These are phyloP conservation scores for Globisporangium solare DNA, from an alignment of 352 stramenopile species.

Conservation along the genomic window DNA sequence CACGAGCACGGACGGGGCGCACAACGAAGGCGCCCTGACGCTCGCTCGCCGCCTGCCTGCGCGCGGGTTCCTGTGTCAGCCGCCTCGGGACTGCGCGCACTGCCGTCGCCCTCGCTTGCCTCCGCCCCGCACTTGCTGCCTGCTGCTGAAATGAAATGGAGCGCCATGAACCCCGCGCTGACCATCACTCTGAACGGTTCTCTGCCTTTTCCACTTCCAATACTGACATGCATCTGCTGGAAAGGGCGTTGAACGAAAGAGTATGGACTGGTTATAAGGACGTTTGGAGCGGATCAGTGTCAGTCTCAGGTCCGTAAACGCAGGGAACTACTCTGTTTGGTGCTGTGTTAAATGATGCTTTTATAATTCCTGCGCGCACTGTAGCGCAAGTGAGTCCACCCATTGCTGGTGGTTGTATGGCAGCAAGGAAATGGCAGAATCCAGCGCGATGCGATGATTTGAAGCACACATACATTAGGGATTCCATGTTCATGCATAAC, in stretches of 20 bases:
- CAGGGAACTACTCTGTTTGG: background rate
- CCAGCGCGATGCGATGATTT: too few relatives aligned
- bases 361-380: background rate
- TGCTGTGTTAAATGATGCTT: background rate
- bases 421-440: too few relatives aligned
- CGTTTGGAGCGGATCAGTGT: background rate
- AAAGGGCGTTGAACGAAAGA: background rate
- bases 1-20: background rate
- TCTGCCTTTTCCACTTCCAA: constrained; percentile 3
- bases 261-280: too few relatives aligned
- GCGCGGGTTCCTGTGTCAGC: background rate
- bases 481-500: too few relatives aligned
- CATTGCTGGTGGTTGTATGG: background rate
- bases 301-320: background rate
- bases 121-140: background rate
- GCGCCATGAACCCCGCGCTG: background rate
- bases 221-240: background rate
- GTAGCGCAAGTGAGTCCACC: background rate
- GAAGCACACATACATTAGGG: too few relatives aligned
- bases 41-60: too few relatives aligned
- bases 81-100: too few relatives aligned
- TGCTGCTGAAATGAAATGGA: background rate
- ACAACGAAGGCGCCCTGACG: background rate
- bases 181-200: constrained; percentile 11
- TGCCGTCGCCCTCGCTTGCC: background rate